Conservation (phyloP, 768 basidiomycete species). For the Hericium coralloides region DNA sequence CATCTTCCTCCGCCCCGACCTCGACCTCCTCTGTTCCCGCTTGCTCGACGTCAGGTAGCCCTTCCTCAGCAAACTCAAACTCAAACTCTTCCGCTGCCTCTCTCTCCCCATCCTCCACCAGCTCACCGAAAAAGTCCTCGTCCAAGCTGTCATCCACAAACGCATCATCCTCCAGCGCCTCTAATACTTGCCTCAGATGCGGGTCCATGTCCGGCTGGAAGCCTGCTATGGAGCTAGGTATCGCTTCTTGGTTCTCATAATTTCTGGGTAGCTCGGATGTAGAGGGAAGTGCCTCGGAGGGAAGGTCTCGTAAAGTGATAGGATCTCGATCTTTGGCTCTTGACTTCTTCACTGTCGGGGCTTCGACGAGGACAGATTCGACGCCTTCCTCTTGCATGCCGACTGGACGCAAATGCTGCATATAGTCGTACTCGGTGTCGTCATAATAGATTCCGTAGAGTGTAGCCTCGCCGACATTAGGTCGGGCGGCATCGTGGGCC, state of each 20-base stretch:
- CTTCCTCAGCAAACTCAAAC: conserved; percentile 61
- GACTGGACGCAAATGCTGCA: conserved; percentile 85
- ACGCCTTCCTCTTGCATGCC: conserved; percentile 74
- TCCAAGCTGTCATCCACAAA: conserved; percentile 74
- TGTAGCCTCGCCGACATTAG: conserved; percentile 79
- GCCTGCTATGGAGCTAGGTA: conserved; percentile 79
- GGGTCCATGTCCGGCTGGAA: conserved; percentile 97
- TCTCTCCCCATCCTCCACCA: conserved; percentile 67
- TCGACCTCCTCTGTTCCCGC: conserved; percentile 19
- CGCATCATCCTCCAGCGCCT: conserved; percentile 93
- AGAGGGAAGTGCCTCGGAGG: conserved; percentile 66
- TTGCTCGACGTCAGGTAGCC: conserved; percentile 25
- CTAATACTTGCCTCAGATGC: conserved; percentile 83
- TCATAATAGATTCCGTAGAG: conserved; percentile 90
- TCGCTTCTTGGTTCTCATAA: conserved; percentile 66
- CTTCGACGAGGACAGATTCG: conserved; percentile 74
- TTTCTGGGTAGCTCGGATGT: conserved; percentile 62
- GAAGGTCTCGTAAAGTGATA: conserved; percentile 48
- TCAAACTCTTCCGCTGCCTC: conserved; percentile 48
- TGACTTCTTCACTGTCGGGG: conserved; percentile 38
- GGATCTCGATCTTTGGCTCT: conserved; percentile 29
- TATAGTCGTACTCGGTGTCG: conserved; percentile 96
- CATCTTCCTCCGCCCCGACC: conserved; percentile 23
- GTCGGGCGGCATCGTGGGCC: conserved; percentile 32
- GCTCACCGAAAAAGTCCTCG: conserved; percentile 69